Evolutionary conservation across 768 basidiomycete genomes (phyloP).

Genomic region (Kockovaella imperatae): DNA sequence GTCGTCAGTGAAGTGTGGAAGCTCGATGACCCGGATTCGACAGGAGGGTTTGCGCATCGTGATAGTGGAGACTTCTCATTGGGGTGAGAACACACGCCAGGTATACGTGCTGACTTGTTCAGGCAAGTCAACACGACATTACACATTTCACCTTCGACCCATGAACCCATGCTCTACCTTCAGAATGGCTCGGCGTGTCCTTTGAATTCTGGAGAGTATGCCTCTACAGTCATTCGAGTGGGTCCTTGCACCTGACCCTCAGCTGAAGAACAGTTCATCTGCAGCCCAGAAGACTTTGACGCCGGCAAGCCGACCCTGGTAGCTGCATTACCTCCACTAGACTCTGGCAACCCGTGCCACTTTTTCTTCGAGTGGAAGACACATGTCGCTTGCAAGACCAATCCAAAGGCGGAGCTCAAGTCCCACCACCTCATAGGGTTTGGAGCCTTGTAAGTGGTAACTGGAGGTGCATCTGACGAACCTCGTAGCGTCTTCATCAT

Average conservation of each 20-base stretch:
- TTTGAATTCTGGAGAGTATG: constrained; percentile 49
- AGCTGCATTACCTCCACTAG: constrained; percentile 55
- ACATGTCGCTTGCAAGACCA: constrained; percentile 70
- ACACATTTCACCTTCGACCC: constrained; percentile 49
- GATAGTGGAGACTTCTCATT: constrained; percentile 38
- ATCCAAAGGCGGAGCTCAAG: constrained; percentile 48
- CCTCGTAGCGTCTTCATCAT: constrained; percentile 52
- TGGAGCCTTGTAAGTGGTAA: constrained; percentile 54
- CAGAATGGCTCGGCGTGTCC: constrained; percentile 61
- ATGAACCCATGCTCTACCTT: constrained; percentile 54
- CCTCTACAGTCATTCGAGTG: constrained; percentile 56
- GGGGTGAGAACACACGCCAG: constrained; percentile 20
- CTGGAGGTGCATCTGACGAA: background rate
- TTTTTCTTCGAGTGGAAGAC: constrained; percentile 81
- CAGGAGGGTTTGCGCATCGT: constrained; percentile 32
- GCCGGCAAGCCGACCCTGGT: constrained; percentile 55
- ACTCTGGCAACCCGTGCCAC: constrained; percentile 62
- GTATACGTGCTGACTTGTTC: background rate
- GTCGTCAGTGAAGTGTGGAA: constrained; percentile 40
- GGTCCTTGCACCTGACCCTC: constrained; percentile 1
- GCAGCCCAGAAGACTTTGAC: constrained; percentile 59
- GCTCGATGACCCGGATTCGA: constrained; percentile 31
- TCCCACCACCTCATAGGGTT: constrained; percentile 54
- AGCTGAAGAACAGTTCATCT: constrained; percentile 55
- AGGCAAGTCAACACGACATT: constrained; percentile 63